Evolutionary conservation across 2,329 filamentous ascomycete genomes (phyloP), one percentile per base, ranked within the genome.

Genomic region (Diatrype stigma): DNA sequence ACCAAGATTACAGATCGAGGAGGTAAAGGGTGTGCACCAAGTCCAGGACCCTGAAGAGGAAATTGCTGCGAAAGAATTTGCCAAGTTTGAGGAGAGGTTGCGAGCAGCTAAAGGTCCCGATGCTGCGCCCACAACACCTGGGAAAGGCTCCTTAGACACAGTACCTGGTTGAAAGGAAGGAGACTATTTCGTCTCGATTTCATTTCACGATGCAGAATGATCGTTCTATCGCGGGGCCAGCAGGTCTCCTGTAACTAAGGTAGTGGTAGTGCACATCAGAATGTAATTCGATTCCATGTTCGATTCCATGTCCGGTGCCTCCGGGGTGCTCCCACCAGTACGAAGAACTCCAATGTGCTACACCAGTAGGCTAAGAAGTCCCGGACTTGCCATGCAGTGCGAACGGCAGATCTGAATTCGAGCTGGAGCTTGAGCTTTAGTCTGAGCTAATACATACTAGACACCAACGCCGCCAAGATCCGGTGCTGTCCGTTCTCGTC

Each of bases 41-140:
- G 87, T 96, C 2, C 70, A 96, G 63, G 93, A 97, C 62, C 81
- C 90, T 62, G 94, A 96, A 71, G 94, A 97, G 68, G 90, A 96
- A 70, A 81, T 96, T 57, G 84, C 92, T 0, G 71, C 93, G 63
- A 73, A 85, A 60, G 93, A 97, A 66, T 97, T 99, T 73, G 89
- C 87, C 58, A 94, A 89, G 71, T 96, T 97, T 66, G 93, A 97
- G 69, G 90, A 96, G 74, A 96, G 83, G 70, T 69, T 84, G 50
- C 79, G 76, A 65, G 73, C 74, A 55, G 78, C 83, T 58, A 81
- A 79, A 64, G 72, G 72, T 14, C 59, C 65, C 16, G 68, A 65
- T 60, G 55, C 69, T 16, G 57, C 69, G 6, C 68, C 70, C 21
- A 65, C 68, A 10, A 69, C 70, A 12, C 61, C 62, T 21, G 70